Base-by-base conservation (phyloP, 225 moss, liverwort and hornwort species). In the Ulota crispa region DNA sequence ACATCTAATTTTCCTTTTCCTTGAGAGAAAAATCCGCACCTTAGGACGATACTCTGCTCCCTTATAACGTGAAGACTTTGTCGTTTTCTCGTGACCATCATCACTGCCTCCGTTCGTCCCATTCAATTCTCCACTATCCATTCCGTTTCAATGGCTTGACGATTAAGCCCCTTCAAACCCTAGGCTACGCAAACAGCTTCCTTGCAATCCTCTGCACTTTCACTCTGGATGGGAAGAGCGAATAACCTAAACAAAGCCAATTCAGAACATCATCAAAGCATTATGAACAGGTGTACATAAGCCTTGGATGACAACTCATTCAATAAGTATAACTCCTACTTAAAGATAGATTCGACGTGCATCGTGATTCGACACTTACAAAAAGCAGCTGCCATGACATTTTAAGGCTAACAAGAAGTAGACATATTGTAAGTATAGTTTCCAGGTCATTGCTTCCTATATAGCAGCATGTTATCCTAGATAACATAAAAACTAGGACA, bases 81-180 rank as follows among this genome's bases (percentile, higher is more conserved):
- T 59, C 43, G 76, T 26, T 64, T 82, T 82, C 73, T 82, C 77
- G 30, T 73, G 74, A 64, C 68, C 54, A 77, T 70, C 82, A 64
- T 77, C 82, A 50, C 78, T 86, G 64, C 86, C 80, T 75, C 42
- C 23, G 74, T 63, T 63, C 60, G 80, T 74, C 53, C 80, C 85
- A 75, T 85, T 89, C 37, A 68, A 60, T 16, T 89, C 83, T 76
- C 83, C 87, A 65, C 67, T 67, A 61, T 83, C 89, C 89, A 89
- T 89, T 78, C 19, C 68, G 82, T 83, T 80, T 12, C 66, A 76
- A 79, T 55, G 62, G 30, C 79, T 79, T 36, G 21, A 67, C 36
- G 76, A 4, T 32, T 64, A 28, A 68, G 50, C 13, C 28, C 43
- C 53, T 42, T 18, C 7, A 31, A 28, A 76, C 79, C 60, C 66